These are phyloP conservation scores for Vicia faba DNA, from an alignment of 306 rosid species.

Conservation along the genomic window DNA sequence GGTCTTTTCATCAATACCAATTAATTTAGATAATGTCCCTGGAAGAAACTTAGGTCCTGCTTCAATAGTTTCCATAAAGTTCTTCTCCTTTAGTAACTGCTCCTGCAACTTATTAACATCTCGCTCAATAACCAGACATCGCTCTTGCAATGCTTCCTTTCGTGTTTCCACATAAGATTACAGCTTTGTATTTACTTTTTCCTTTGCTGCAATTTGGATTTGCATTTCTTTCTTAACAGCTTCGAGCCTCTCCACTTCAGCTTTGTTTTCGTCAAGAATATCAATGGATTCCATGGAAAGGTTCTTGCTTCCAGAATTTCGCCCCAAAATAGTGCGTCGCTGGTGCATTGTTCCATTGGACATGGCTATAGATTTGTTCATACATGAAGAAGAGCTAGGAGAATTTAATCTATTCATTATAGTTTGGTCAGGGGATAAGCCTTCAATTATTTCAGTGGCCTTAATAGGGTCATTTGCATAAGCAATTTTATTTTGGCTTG, in stretches of 20 bases:
- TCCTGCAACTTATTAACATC: constrained; percentile 74
- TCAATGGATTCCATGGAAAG: constrained; percentile 46
- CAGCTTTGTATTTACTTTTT: constrained; percentile 58
- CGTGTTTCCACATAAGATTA: constrained; percentile 53
- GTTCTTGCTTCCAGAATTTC: constrained; percentile 2
- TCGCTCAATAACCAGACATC: constrained; percentile 72
- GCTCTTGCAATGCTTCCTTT: constrained; percentile 67
- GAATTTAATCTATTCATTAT: constrained; percentile 7
- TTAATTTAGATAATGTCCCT: constrained; percentile 48
- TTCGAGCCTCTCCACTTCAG: constrained; percentile 62
- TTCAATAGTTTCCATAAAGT: constrained; percentile 61
- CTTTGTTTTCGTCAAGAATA: constrained; percentile 54
- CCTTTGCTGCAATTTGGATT: constrained; percentile 59
- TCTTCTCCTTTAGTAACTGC: constrained; percentile 69
- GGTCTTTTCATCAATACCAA: constrained; percentile 55
- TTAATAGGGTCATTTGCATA: neutral
- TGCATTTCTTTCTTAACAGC: constrained; percentile 57
- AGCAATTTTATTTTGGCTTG: constrained; percentile 9
- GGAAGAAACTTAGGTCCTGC: constrained; percentile 29
- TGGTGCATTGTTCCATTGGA: neutral
- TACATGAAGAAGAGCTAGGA: constrained; percentile 10
- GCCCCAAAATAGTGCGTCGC: neutral
- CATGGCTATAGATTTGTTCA: neutral
- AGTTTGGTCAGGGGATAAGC: neutral
- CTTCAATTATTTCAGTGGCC: neutral